phyloP scores from a whole-genome alignment of 2,329 filamentous ascomycete species.

The Amphichorda felina region DNA sequence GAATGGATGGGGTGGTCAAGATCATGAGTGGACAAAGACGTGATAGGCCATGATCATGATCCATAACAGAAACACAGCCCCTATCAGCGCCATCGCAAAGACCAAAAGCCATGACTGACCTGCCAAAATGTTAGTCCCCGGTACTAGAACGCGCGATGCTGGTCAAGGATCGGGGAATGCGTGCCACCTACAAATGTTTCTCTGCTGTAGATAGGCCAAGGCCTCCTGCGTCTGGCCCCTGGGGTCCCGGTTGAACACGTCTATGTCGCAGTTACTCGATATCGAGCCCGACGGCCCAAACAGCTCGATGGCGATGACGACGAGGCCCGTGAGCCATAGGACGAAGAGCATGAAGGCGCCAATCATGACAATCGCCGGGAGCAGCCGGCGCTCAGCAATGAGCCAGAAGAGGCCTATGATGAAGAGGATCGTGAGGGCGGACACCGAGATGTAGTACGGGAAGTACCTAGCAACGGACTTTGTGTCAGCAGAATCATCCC shows the following conservation, averaged over 20 bases:
- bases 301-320: slow-evolving; percentile 50
- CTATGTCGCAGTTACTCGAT: slow-evolving; percentile 45
- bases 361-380: slow-evolving; percentile 51
- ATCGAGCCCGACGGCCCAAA: slow-evolving; percentile 49
- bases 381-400: slow-evolving; percentile 46
- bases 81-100: slow-evolving; percentile 51
- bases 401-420: slow-evolving; percentile 53
- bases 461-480: slow-evolving; percentile 42
- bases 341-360: slow-evolving; percentile 55
- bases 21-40: slow-evolving; percentile 38
- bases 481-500: neutral
- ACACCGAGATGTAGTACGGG: slow-evolving; percentile 50
- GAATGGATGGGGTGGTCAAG: too few relatives aligned
- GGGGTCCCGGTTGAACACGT: slow-evolving; percentile 39
- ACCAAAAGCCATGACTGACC: slow-evolving; percentile 53
- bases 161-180: neutral
- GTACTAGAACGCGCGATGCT: neutral
- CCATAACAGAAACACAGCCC: slow-evolving; percentile 51
- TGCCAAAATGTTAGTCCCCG: slow-evolving; percentile 14
- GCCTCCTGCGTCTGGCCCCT: slow-evolving; percentile 40
- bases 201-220: slow-evolving; percentile 52
- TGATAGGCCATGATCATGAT: slow-evolving; percentile 58
- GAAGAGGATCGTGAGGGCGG: slow-evolving; percentile 50
- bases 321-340: slow-evolving; percentile 54
- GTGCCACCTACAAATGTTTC: slow-evolving; percentile 44